Evolutionary conservation across 164 flowering plant genomes (phyloP).

Genomic region (Nelumbo lutea): DNA sequence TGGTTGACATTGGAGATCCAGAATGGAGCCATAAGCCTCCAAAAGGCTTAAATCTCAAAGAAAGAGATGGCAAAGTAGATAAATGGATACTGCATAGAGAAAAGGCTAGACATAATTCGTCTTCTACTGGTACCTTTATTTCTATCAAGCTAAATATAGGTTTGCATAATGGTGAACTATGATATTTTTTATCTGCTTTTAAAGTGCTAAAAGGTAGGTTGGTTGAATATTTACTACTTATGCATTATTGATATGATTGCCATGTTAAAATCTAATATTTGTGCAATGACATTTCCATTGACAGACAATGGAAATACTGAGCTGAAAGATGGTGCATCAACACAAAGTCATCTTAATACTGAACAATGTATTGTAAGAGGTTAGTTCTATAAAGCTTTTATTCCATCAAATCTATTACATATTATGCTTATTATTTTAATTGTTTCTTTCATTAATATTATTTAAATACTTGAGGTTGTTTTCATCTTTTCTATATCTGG

Average conservation of each 20-base stretch:
- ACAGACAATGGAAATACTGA: constrained; percentile 56
- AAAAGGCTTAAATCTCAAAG: constrained; percentile 19
- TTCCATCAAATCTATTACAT: not conserved
- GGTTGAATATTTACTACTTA: not conserved
- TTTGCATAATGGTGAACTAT: not conserved
- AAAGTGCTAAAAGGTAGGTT: not conserved
- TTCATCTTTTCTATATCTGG: no score
- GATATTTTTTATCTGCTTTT: not conserved
- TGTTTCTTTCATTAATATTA: not conserved
- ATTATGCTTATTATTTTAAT: not conserved
- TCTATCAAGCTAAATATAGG: not conserved
- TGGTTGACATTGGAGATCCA: constrained; percentile 66
- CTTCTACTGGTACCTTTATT: constrained; percentile 20
- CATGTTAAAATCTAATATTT: not conserved
- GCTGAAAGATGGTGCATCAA: constrained; percentile 30
- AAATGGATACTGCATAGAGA: constrained; percentile 13
- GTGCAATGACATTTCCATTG: constrained; percentile 3
- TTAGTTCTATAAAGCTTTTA: constrained; percentile 10
- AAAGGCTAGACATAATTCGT: constrained; percentile 17
- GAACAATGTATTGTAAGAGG: constrained; percentile 29
- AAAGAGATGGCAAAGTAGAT: constrained; percentile 16
- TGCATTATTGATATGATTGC: not conserved
- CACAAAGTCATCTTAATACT: constrained; percentile 24
- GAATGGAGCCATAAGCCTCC: constrained; percentile 29
- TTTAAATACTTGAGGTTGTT: not conserved